Conservation (phyloP, 306 rosid species). For the Castanea crenata region DNA sequence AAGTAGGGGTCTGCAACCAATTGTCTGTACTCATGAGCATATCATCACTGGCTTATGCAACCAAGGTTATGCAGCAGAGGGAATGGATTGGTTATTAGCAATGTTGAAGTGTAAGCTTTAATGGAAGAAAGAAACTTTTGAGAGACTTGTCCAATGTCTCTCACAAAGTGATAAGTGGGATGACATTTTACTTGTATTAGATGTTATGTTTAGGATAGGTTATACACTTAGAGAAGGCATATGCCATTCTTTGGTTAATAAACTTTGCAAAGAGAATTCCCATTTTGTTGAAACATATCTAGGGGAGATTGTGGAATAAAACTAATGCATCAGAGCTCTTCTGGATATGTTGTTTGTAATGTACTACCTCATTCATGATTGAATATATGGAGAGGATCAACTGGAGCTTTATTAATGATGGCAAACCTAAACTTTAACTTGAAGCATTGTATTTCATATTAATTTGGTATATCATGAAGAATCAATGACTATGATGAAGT, state of each 20-base stretch:
- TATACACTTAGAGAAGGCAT: constrained; percentile 39
- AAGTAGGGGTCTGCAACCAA: constrained; percentile 43
- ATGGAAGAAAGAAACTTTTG: constrained; percentile 47
- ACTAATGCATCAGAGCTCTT: constrained; percentile 16
- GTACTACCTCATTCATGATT: constrained; percentile 3
- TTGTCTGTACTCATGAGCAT: constrained; percentile 27
- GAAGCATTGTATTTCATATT: background rate
- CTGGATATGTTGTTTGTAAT: constrained; percentile 25
- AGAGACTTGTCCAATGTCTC: constrained; percentile 42
- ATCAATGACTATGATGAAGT: background rate
- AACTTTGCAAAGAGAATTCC: constrained; percentile 30
- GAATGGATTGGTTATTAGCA: constrained; percentile 52
- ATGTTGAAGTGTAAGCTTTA: constrained; percentile 47
- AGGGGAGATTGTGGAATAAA: constrained; percentile 40
- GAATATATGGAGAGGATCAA: constrained; percentile 1
- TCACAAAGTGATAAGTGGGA: constrained; percentile 43
- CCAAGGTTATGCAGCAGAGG: constrained; percentile 44
- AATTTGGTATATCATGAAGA: constrained; percentile 7
- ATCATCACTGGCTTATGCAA: constrained; percentile 46
- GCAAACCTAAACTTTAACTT: background rate
- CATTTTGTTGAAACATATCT: constrained; percentile 31
- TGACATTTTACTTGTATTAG: constrained; percentile 62
- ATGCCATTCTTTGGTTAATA: constrained; percentile 38
- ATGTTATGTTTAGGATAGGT: constrained; percentile 52
- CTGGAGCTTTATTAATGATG: too few relatives aligned